Evolutionary conservation across 2,329 filamentous ascomycete species (phyloP).

Genomic region (Trichoderma guizhouense): DNA sequence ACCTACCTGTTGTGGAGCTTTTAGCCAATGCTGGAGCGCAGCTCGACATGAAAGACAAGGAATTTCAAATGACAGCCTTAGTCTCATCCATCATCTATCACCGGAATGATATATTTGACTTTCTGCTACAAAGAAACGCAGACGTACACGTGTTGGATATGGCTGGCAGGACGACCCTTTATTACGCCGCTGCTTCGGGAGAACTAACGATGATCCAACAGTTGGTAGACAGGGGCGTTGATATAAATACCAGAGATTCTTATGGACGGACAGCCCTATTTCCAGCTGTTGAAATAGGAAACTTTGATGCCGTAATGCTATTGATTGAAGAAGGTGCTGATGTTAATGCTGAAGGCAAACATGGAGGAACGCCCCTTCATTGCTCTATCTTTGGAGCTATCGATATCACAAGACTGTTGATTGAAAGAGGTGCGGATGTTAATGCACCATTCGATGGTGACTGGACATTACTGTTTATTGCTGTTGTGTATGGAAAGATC

Average conservation of each 20-base stretch:
- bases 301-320: background rate
- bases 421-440: background rate
- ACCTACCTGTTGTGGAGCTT: background rate
- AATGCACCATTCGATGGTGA: accelerated
- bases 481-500: accelerated
- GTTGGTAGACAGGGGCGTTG: background rate
- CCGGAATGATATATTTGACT: accelerated
- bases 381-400: accelerated
- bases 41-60: background rate
- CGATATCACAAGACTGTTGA: background rate
- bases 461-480: accelerated
- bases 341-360: accelerated
- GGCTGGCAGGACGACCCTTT: accelerated
- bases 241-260: background rate
- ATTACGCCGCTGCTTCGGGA: accelerated
- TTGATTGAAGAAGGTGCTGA: background rate
- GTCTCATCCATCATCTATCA: accelerated
- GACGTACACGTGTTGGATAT: background rate
- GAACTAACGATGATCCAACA: background rate
- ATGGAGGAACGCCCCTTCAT: background rate
- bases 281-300: accelerated
- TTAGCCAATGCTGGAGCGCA: background rate
- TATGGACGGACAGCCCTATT: background rate
- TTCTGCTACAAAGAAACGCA: background rate
- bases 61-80: background rate